Conservation (phyloP, 2,329 filamentous ascomycete species). For the Penicillium vulpinum region DNA sequence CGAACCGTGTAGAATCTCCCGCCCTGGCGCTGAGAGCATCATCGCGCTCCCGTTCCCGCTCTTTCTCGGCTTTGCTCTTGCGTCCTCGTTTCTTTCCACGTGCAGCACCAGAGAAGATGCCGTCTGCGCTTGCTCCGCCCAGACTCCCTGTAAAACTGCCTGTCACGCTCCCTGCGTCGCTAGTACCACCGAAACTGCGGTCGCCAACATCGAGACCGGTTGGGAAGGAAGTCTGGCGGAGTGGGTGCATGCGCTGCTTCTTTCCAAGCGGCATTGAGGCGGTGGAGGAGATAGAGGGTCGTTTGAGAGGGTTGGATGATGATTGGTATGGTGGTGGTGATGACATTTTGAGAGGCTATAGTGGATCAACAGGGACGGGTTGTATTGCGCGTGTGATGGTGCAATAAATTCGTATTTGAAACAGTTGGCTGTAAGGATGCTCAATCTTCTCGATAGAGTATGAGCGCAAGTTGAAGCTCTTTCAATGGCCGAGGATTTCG, state of each 20-base stretch:
- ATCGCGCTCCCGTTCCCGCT: conserved; percentile 35
- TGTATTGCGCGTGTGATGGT: too few species aligned
- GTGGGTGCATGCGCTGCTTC: conserved; percentile 46
- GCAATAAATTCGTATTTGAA: not conserved
- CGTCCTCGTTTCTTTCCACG: conserved; percentile 38
- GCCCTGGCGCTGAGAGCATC: conserved; percentile 32
- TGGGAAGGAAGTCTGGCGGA: conserved; percentile 50
- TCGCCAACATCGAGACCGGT: conserved; percentile 33
- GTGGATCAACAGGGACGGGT: not conserved
- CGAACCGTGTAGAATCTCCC: conserved; percentile 28
- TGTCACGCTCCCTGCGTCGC: conserved; percentile 44
- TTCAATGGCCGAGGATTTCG: not conserved
- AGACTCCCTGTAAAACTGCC: conserved; percentile 46
- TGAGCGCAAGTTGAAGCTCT: conserved; percentile 3
- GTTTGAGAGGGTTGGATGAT: conserved; percentile 41
- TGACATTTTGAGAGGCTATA: conserved; percentile 34
- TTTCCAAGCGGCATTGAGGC: conserved; percentile 33
- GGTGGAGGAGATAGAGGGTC: conserved; percentile 43
- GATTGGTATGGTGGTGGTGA: conserved; percentile 37
- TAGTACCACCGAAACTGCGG: conserved; percentile 33
- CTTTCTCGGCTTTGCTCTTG: conserved; percentile 42
- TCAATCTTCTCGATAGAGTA: not conserved
- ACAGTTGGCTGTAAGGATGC: too few species aligned
- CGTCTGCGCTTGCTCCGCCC: conserved; percentile 39
- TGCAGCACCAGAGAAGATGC: conserved; percentile 31